phyloP scores from a whole-genome alignment of 176 grass and related monocot genomes.

The Pharus latifolius region DNA sequence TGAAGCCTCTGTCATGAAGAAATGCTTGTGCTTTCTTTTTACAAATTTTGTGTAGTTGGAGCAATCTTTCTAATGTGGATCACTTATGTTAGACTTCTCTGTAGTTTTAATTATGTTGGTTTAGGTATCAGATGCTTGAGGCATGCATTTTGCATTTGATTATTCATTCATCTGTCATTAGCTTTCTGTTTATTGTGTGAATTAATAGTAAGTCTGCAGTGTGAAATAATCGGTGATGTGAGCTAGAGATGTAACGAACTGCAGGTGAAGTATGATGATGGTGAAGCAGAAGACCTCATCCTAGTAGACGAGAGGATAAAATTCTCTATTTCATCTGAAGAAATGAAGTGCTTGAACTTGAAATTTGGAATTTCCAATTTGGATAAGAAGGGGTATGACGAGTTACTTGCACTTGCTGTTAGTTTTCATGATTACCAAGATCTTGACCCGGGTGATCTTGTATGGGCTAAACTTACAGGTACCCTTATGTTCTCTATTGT shows the following conservation, averaged over 20 bases:
- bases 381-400: conserved; percentile 70
- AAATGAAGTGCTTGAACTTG: conserved; percentile 60
- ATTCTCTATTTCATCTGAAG: conserved; percentile 61
- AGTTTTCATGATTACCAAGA: conserved; percentile 88
- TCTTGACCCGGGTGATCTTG: conserved; percentile 86
- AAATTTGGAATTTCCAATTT: conserved; percentile 57
- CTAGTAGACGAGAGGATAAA: conserved; percentile 68
- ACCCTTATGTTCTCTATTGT: conserved; percentile 7
- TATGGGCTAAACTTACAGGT: conserved; percentile 99
- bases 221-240: neutral
- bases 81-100: neutral
- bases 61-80: neutral
- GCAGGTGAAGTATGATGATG: conserved; percentile 88
- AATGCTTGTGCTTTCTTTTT: neutral
- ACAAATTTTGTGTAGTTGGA: neutral
- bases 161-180: neutral
- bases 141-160: neutral
- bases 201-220: neutral
- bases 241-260: conserved; percentile 1
- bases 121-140: neutral
- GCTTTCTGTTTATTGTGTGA: neutral
- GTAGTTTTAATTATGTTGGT: neutral
- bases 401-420: conserved; percentile 80
- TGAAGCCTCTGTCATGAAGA: neutral
- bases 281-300: conserved; percentile 57